Base-by-base conservation (phyloP, 768 basidiomycete genomes). In the Lyophyllum decastes region DNA sequence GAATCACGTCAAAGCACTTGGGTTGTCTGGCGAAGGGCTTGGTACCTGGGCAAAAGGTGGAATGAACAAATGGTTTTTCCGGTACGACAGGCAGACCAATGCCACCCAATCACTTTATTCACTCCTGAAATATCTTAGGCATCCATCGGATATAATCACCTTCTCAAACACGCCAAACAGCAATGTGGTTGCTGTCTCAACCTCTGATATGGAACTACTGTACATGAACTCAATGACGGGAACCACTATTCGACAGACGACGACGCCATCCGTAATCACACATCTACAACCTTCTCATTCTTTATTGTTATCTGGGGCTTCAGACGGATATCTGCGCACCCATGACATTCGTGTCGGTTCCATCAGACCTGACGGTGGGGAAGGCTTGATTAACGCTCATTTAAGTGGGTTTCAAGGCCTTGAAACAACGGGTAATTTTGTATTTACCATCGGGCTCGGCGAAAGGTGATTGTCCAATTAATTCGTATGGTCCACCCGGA, bases 1-100 rank as follows among this genome's bases (percentile, higher is more conserved):
- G 60, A 86, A 87, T 27, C 85, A 90, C 68, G 83, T 98, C 14
- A 78, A 85, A 55, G 90, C 89, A 14, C 70, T 82, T 57, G 83
- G 85, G 26, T 64, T 78, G 38, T 76, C 81, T n/a, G 81, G 85
- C 21, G 76, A 82, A 43, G 89, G 90, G 14, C 56, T 94, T 30
- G 92, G 92, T 34, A 83, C 87, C 34, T 94, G 92, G 92, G 73
- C 83, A 12, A 94, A 93, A 71, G 92, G 92, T 45, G 92, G 92
- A 25, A 78, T 85, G 70, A 94, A 92, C 73, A 91, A 86, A 70
- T 94, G 91, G 91, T 89, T 78, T 66, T 84, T 78, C 70, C 82
- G 81, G 91, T 92, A 65, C 63, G 86, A 70, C 34, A 19, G 40
- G 17, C 43, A 49, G 49, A 34, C 34, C 33, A 50, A 22, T 43